Evolutionary conservation across 352 stramenopile species (phyloP), one percentile per base, ranked within the genome.

Genomic region (Globisporangium alternatum): DNA sequence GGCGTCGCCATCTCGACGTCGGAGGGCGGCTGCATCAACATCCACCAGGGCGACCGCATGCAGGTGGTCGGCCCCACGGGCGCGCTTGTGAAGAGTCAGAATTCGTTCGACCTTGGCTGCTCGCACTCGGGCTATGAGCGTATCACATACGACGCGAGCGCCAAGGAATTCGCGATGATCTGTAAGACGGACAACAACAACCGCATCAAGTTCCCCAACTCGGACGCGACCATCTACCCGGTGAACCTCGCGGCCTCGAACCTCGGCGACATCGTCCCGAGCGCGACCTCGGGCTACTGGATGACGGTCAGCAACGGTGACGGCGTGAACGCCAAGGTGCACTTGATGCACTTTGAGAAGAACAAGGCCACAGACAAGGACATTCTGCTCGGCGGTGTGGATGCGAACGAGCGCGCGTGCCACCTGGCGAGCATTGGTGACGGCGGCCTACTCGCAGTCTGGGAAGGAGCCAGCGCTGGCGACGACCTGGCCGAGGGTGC

Each of bases 181-280:
- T 84, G 80, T 37, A 88, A 86, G 74, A 88, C 79, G 30, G 79
- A 88, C 77, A 85, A 66, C 74, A 86, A 83, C 69, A 86, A 88
- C 74, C 79, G 79, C 63, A 86, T 88, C 73, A 88, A 86, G 64
- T 78, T 78, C 53, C 77, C 75, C n/a, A 79, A 78, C 51, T 80
- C 71, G 60, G 73, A 58, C 41, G 68, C 76, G 1, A 88, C 79
- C 9, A 80, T 88, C 68, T 86, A 86, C 67, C 77, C 77, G 0
- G 80, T 89, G 28, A 69, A 86, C 47, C 66, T 86, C 28, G 74
- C 48, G 0, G 76, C 74, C 0, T 67, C 74, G 3, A 83, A 87
- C 70, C 62, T 87, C 28, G 76, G 76, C 21, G 78, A 85, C 45
- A 83, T 88, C 25, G 74, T 85, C 55, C 69, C 69, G 65, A 55